phyloP scores from a whole-genome alignment of 1,284 basidiomycete genomes.

The Ceratobasidium theobromae region DNA sequence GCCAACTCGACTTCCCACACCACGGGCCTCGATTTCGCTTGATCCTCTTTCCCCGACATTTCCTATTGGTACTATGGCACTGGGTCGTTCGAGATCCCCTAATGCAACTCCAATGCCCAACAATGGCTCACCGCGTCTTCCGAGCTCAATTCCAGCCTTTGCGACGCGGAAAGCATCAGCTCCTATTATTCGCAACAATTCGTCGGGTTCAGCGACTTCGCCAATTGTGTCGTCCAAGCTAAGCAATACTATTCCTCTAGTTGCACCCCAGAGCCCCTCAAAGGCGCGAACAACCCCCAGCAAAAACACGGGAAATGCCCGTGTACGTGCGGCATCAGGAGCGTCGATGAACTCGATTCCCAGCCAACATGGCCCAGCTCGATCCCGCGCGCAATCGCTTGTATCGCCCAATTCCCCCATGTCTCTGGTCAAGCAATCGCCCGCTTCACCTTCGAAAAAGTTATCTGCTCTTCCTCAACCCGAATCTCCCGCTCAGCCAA shows the following conservation, averaged over 20 bases:
- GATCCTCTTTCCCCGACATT: slow-evolving; percentile 12
- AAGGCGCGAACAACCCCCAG: slow-evolving; percentile 19
- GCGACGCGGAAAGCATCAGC: slow-evolving; percentile 23
- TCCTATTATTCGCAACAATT: slow-evolving; percentile 24
- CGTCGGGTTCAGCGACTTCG: not conserved
- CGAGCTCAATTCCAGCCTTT: slow-evolving; percentile 36
- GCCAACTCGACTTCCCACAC: slow-evolving; percentile 24
- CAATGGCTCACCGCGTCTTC: slow-evolving; percentile 33
- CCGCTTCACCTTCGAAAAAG: slow-evolving; percentile 13
- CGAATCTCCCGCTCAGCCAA: slow-evolving; percentile 14
- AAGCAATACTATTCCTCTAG: not conserved
- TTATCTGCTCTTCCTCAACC: slow-evolving; percentile 1
- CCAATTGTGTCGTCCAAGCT: slow-evolving; percentile 1
- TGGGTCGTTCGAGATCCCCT: slow-evolving; percentile 34
- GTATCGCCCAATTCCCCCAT: not conserved
- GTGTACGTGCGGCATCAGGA: slow-evolving; percentile 25
- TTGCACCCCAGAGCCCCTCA: slow-evolving; percentile 13
- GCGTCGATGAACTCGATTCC: slow-evolving; percentile 29
- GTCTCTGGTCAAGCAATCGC: not conserved
- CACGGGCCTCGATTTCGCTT: slow-evolving; percentile 8
- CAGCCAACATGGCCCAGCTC: slow-evolving; percentile 27
- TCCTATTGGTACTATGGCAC: not conserved
- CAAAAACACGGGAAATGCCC: slow-evolving; percentile 23
- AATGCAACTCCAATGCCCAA: slow-evolving; percentile 39
- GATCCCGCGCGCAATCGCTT: not conserved